A percentile compares a stretch with the other conserved stretches of the same genome.
phyloP scores from a whole-genome alignment of 2,329 filamentous ascomycete species.

The Penicillium sclerotigenum region DNA sequence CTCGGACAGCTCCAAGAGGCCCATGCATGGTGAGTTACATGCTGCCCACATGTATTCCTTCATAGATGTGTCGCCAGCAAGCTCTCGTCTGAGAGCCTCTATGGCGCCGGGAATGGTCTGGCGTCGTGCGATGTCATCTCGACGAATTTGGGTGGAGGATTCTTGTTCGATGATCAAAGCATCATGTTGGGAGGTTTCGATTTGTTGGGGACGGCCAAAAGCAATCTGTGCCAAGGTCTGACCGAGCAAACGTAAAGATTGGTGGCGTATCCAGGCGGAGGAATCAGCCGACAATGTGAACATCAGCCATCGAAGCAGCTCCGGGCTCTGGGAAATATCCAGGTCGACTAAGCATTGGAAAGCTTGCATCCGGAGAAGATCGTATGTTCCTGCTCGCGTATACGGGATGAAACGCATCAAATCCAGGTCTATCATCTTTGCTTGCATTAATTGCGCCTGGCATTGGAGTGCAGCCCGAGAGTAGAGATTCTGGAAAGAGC shows the following conservation, averaged over 20 bases:
- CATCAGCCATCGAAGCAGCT: constrained; percentile 56
- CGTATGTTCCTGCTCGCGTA: constrained; percentile 57
- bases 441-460: constrained; percentile 54
- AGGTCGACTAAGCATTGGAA: constrained; percentile 58
- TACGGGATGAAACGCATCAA: constrained; percentile 60
- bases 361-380: constrained; percentile 58
- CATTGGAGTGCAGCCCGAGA: constrained; percentile 61
- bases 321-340: constrained; percentile 51
- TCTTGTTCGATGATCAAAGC: constrained; percentile 59
- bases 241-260: constrained; percentile 53
- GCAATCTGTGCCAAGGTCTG: constrained; percentile 57
- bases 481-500: constrained; percentile 63
- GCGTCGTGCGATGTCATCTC: constrained; percentile 53
- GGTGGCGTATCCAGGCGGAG: constrained; percentile 56
- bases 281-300: constrained; percentile 55
- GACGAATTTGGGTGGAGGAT: constrained; percentile 50
- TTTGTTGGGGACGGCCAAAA: constrained; percentile 49
- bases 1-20: constrained; percentile 54
- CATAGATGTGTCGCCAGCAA: constrained; percentile 50
- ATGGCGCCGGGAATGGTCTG: constrained; percentile 59
- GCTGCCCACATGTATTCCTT: constrained; percentile 57
- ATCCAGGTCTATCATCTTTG: constrained; percentile 52
- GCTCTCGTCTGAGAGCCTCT: constrained; percentile 53
- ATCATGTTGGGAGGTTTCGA: constrained; percentile 34
- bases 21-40: constrained; percentile 50